These are phyloP conservation scores for Taiozyma sp. DNA, from an alignment of 1,139 yeast species.

Conservation along the genomic window DNA sequence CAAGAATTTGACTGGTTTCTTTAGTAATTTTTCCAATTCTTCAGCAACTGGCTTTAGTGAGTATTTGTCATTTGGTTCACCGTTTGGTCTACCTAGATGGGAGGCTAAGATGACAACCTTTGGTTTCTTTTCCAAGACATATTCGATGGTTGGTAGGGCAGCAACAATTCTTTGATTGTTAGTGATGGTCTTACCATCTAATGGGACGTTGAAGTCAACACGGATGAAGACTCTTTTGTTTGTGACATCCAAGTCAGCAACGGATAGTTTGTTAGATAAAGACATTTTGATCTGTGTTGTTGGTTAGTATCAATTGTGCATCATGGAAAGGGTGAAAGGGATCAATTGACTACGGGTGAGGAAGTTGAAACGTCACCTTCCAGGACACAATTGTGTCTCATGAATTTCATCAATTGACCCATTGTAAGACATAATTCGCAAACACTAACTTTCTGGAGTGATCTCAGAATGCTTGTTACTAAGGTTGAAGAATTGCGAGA, in stretches of 20 bases:
- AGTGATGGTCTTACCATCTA: slow-evolving; percentile 93
- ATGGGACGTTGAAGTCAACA: slow-evolving; percentile 96
- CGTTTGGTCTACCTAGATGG: slow-evolving; percentile 97
- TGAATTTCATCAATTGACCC: neutral
- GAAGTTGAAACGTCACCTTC: neutral
- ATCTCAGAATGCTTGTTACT: neutral
- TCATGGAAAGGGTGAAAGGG: neutral
- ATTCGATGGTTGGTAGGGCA: slow-evolving; percentile 94
- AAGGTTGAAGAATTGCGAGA: neutral
- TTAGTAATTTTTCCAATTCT: slow-evolving; percentile 74
- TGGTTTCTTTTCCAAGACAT: slow-evolving; percentile 86
- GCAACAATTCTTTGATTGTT: slow-evolving; percentile 98
- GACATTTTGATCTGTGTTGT: slow-evolving; percentile 52
- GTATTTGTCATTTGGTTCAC: slow-evolving; percentile 76
- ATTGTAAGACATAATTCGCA: neutral
- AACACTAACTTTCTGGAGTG: neutral
- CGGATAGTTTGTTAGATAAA: slow-evolving; percentile 85
- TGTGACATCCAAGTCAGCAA: slow-evolving; percentile 79
- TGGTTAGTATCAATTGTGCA: neutral
- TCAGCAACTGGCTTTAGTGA: slow-evolving; percentile 88
- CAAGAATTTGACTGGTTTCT: slow-evolving; percentile 69
- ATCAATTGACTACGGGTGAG: neutral
- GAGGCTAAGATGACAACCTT: slow-evolving; percentile 89
- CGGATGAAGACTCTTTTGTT: slow-evolving; percentile 94
- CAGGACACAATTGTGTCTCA: neutral